Base-by-base conservation (phyloP, 495 filamentous ascomycete genomes). In the Cairneyella variabilis region DNA sequence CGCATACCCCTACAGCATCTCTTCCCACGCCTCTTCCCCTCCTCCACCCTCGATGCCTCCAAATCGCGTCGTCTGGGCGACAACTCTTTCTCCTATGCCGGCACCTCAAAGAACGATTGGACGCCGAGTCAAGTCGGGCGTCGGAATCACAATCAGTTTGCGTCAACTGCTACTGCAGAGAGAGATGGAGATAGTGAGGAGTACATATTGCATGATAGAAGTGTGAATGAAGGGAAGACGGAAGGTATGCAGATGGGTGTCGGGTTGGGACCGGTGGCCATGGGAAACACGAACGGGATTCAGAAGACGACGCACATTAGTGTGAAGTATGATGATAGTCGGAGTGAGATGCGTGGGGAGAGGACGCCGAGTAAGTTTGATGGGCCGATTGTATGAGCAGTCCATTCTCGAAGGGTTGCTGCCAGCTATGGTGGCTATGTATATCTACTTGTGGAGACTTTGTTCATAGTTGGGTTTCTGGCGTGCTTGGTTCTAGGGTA, bases 1-100 rank as follows among this genome's bases (percentile, higher is more conserved):
- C 43, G 44, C 12, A 49, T 22, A 1, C 44, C 28, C 17, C 36
- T 56, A 1, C n/a, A 17, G 1, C 21, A 16, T 11, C 28, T 56
- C 12, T 49, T 48, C 53, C 45, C 53, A 12, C 14, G 18, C 10
- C 6, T 54, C 21, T 54, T 54, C 42, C 40, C 50, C 23, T 45
- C n/a, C 22, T 26, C 36, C 22, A 27, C 25, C 25, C 27, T 27
- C 12, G n/a, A n/a, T n/a, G n/a, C n/a, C n/a, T 30, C 23, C 8
- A 8, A 3, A 12, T 26, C 17, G 4, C 18, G 16, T 9, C 44
- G 18, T 25, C 25, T 25, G 3, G n/a, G 6, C 3, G n/a, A 47
- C 5, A 42, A 30, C 6, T 21, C 43, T 4, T 42, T 44, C 23
- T 21, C 22, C 3, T 38, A 52, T 23, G 25, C 37, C 3, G 22